Evolutionary conservation across 2,329 filamentous ascomycete species (phyloP), one percentile per base, ranked within the genome.

Genomic region (Stachybotrys echinatus): DNA sequence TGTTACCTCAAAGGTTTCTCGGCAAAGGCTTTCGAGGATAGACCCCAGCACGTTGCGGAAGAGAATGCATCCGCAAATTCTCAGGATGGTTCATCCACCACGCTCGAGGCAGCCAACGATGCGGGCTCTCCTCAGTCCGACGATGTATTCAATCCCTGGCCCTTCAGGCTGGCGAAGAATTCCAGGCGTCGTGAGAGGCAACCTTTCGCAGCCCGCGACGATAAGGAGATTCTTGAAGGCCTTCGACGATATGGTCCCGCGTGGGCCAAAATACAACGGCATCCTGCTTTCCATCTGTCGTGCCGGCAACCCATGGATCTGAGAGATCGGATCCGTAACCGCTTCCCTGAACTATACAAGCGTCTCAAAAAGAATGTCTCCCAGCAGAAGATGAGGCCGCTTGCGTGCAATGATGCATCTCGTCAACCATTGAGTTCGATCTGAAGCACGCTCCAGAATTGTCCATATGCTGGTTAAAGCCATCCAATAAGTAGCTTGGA

Each of bases 221-320:
- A 45, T 14, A 23, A 19, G n/a, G 42, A 45, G 42, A 45, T 45
- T 27, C 42, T 45, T 17, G 42, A 45, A 17, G 42, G 42, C 20
- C 19, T 45, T 19, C 20, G 42, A 19, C 20, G 42, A 4, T 27
- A 45, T 45, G 42, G 42, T 6, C 42, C 42, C 14, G 42, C 42
- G 8, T 45, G 42, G 42, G n/a, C 42, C 22, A 23, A 45, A 22
- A 45, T 45, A 12, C 42, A 45, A 27, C 20, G 42, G 18, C 17
- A 45, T 18, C 17, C 21, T 12, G 27, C 21, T 6, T 45, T 27
- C 27, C 21, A 45, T 27, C 42, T 45, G 4, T 45, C 21, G 6
- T 45, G 22, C 19, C 42, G 42, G 27, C 21, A 22, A 17, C 42
- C 42, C 23, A 23, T 27, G 23, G 42, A 45, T 22, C 42, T 45